phyloP scores from a whole-genome alignment of 1,284 basidiomycete genomes.

The Tilletia horrida region DNA sequence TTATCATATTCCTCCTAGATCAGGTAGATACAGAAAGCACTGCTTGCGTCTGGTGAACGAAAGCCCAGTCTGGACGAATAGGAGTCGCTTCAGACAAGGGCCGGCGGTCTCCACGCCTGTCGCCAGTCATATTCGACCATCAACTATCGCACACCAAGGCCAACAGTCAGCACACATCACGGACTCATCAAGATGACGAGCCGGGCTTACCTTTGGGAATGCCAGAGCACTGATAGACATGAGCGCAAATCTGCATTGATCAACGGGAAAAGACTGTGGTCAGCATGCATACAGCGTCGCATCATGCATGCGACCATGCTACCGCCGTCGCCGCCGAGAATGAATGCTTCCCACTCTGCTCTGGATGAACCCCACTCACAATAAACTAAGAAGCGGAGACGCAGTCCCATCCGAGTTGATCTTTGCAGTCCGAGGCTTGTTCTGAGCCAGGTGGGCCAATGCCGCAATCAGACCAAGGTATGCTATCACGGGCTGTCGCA shows the following conservation, averaged over 20 bases:
- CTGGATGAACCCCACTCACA: conserved; percentile 4
- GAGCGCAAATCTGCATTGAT: not conserved
- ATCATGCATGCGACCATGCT: no score
- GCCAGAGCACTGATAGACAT: conserved; percentile 6
- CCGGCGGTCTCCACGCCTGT: not conserved
- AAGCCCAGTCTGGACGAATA: not conserved
- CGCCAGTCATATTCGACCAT: conserved; percentile 8
- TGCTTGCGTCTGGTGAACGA: no score
- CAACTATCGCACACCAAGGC: not conserved
- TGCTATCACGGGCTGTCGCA: conserved; percentile 4
- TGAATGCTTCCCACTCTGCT: no score
- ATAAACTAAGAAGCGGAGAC: conserved; percentile 6
- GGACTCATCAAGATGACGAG: not conserved
- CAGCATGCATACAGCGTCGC: no score
- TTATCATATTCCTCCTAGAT: no score
- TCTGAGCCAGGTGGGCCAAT: conserved; percentile 8
- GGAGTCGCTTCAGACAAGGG: not conserved
- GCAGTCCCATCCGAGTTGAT: not conserved
- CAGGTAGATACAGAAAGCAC: no score
- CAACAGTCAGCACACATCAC: not conserved
- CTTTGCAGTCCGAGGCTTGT: conserved; percentile 7
- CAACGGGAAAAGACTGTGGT: no score
- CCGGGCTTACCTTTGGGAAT: not conserved
- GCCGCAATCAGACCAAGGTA: conserved; percentile 13
- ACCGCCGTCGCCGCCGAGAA: no score